A percentile compares a stretch with the other conserved stretches of the same genome.
phyloP scores from a whole-genome alignment of 257 asterid species.

The Jacaranda copaia region DNA sequence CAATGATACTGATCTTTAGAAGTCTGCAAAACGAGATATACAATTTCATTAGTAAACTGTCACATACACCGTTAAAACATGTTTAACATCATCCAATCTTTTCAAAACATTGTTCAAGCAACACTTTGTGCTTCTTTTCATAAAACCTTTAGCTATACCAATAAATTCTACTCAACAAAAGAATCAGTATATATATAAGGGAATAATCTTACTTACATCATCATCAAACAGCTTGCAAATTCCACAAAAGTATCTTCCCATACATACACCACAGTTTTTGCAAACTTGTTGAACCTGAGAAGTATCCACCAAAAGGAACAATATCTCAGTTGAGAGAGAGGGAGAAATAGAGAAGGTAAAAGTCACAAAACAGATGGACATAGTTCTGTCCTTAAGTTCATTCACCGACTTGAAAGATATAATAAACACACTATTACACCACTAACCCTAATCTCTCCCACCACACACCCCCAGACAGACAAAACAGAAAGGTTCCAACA shows the following conservation, averaged over 20 bases:
- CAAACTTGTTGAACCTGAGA: conserved; percentile 78
- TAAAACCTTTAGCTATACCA: background rate
- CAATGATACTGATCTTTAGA: conserved; percentile 87
- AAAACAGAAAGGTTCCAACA: conserved; percentile 7
- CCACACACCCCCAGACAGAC: background rate
- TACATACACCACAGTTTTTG: conserved; percentile 80
- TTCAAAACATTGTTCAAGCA: background rate
- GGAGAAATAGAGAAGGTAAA: background rate
- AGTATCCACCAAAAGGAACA: conserved; percentile 8
- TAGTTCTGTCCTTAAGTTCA: conserved; percentile 14
- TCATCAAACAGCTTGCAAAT: conserved; percentile 89
- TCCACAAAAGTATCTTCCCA: conserved; percentile 82
- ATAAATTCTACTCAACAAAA: conserved; percentile 19
- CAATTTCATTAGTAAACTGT: conserved; percentile 12
- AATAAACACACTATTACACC: background rate
- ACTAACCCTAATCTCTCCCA: background rate
- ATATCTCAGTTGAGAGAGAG: background rate
- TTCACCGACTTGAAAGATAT: background rate
- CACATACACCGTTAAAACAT: background rate
- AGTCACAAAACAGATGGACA: background rate
- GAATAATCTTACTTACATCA: conserved; percentile 62
- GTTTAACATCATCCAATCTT: background rate
- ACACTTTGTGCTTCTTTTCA: background rate
- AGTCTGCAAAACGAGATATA: conserved; percentile 53
- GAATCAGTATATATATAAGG: conserved; percentile 4